Evolutionary conservation across 1,284 basidiomycete species (phyloP).

Genomic region (Ustilago shanxiensis): DNA sequence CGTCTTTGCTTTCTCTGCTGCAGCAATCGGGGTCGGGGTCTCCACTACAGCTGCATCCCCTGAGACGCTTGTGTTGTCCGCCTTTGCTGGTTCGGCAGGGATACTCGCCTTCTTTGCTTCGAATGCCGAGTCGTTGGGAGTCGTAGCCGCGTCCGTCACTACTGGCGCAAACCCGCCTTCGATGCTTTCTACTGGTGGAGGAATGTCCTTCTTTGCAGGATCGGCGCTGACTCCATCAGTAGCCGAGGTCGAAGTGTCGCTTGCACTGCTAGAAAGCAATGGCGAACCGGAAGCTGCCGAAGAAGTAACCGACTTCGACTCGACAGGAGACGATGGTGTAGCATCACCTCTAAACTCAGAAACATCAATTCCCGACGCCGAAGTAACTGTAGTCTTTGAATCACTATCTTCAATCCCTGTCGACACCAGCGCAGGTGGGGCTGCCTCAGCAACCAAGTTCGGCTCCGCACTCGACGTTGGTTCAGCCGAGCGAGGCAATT

Average conservation of each 20-base stretch:
- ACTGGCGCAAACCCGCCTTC: constrained; percentile 28
- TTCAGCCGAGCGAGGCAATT: constrained; percentile 5
- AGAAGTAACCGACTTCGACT: constrained; percentile 8
- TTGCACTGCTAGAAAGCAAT: constrained; percentile 8
- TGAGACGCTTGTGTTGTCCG: constrained; percentile 17
- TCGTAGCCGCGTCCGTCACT: not conserved
- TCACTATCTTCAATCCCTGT: constrained; percentile 44
- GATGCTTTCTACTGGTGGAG: constrained; percentile 20
- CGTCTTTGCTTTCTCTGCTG: not conserved
- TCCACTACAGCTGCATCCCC: not conserved
- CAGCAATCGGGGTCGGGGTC: not conserved
- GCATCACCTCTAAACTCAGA: constrained; percentile 5
- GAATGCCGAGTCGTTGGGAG: not conserved
- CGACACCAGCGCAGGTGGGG: constrained; percentile 44
- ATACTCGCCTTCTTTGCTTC: not conserved
- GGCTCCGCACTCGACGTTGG: constrained; percentile 15
- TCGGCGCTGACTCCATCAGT: not conserved
- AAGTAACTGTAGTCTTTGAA: constrained; percentile 45
- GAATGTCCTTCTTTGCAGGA: not conserved
- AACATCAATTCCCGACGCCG: constrained; percentile 38
- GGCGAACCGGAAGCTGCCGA: constrained; percentile 1
- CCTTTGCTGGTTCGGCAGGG: constrained; percentile 27
- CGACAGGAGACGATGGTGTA: not conserved
- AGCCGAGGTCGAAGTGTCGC: constrained; percentile 5
- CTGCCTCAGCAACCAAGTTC: constrained; percentile 46